These are phyloP conservation scores for Lactarius hengduanensis DNA, from an alignment of 768 basidiomycete species.

Conservation along the genomic window DNA sequence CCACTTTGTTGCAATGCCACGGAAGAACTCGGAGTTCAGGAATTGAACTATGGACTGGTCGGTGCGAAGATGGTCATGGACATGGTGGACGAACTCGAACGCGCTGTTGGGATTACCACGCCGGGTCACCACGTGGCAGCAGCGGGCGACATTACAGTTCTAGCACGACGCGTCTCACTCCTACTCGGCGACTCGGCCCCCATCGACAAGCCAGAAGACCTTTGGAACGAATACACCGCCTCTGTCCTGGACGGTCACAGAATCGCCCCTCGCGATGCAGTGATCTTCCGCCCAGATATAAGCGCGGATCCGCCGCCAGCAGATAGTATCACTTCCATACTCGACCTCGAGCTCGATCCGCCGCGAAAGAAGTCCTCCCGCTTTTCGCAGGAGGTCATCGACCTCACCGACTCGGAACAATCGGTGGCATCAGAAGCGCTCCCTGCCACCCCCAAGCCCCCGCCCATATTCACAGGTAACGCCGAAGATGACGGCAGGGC, in stretches of 20 bases:
- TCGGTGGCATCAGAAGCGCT: conserved; percentile 43
- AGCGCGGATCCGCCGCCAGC: conserved; percentile 9
- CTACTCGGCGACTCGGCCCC: conserved; percentile 17
- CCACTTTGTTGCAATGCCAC: conserved; percentile 11
- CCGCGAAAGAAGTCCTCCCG: conserved; percentile 20
- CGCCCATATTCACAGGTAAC: conserved; percentile 36
- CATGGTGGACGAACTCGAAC: conserved; percentile 21
- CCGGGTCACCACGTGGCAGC: not conserved
- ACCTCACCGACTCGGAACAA: conserved; percentile 46
- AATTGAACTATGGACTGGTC: conserved; percentile 20
- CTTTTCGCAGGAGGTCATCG: conserved; percentile 31
- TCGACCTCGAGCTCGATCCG: conserved; percentile 29
- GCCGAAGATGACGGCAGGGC: conserved; percentile 29
- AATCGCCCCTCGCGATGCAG: conserved; percentile 18
- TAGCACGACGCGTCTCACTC: conserved; percentile 28
- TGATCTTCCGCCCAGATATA: conserved; percentile 23
- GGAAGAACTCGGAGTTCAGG: conserved; percentile 17
- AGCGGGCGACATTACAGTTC: conserved; percentile 18
- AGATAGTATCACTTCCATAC: conserved; percentile 29
- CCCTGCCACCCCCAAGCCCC: conserved; percentile 51
- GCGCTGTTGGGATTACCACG: conserved; percentile 20
- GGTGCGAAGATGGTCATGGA: conserved; percentile 22
- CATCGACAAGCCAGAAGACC: conserved; percentile 4
- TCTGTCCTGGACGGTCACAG: conserved; percentile 21
- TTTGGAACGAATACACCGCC: conserved; percentile 17